Conservation (phyloP, 257 asterid species). For the Asclepias syriaca region DNA sequence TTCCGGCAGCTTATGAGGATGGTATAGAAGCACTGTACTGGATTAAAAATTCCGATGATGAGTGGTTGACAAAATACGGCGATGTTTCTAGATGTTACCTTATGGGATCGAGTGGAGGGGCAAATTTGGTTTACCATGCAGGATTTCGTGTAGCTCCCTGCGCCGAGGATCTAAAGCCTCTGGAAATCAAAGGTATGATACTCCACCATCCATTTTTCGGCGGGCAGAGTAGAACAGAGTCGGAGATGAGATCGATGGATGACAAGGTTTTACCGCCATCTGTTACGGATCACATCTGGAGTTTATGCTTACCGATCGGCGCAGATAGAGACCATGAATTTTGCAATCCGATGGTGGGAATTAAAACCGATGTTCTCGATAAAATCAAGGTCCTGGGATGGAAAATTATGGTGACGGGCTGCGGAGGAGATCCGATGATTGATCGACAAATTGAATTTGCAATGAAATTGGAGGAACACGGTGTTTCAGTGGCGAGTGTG, state of each 20-base stretch:
- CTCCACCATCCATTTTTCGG: constrained; percentile 16
- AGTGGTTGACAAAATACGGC: neutral
- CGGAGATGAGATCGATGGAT: neutral
- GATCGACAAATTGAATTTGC: constrained; percentile 13
- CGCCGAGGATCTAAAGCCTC: constrained; percentile 3
- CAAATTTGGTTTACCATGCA: neutral
- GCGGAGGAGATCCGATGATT: constrained; percentile 3
- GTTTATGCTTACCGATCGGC: constrained; percentile 11
- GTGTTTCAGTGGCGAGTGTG: neutral
- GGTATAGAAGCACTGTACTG: constrained; percentile 19
- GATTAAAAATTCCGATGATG: constrained; percentile 10
- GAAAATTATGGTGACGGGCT: constrained; percentile 9
- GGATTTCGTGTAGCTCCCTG: neutral
- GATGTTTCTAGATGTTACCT: constrained; percentile 1
- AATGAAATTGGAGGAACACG: neutral
- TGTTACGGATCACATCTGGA: constrained; percentile 7
- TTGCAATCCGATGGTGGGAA: constrained; percentile 1
- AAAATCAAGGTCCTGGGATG: constrained; percentile 14
- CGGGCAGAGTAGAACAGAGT: constrained; percentile 7
- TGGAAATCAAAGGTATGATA: constrained; percentile 12
- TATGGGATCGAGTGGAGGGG: constrained; percentile 5
- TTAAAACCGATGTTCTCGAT: constrained; percentile 4
- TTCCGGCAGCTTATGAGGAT: constrained; percentile 33
- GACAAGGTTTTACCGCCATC: neutral
- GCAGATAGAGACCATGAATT: constrained; percentile 14